Evolutionary conservation across 768 basidiomycete species (phyloP), one percentile per base, ranked within the genome.

Genomic region (Trametes elegans): DNA sequence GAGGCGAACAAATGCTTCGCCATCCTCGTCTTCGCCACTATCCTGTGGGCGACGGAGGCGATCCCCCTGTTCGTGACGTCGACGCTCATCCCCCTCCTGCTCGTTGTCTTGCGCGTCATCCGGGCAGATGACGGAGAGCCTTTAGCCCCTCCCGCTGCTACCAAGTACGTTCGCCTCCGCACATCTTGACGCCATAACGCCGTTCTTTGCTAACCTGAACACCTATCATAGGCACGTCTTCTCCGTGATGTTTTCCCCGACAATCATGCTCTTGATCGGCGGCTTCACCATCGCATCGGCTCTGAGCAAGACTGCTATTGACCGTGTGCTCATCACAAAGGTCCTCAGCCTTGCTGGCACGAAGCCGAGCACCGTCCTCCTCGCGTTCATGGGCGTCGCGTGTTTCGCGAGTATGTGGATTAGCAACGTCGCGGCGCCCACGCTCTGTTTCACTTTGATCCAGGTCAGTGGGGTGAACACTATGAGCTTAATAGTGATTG

Each of bases 391-490:
- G 97, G 84, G 77, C 39, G 94, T 99, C 16, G 89, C 94, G 2
- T 98, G 94, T 66, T 99, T 99, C 68, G 93, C 95, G 3, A 94
- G 91, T 71, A 99, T 98, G 96, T 98, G 94, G 97, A 98, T 99
- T 65, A 94, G 92, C 71, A 98, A 99, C 67, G 97, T 99, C 18
- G 96, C 97, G 3, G 97, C 97, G 16, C 95, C 96, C 9, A 97
- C 96, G 2, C 78, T 98, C 10, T 98, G 97, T 75, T 98, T 97
- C 69, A 91, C 94, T 18, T 77, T 99, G 55, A 95, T 98, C 68
- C 87, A 88, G 68, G 93, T 95, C 55, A 83, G 76, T 38, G 35
- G 26, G 4, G 11, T 19, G 27, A 36, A 14, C 11, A 5, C 34
- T 29, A 14, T 11, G 23, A 23, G 6, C 8, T 19, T 16, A 35